Percentiles rank a stretch among this genome's conserved stretches.
phyloP scores from a whole-genome alignment of 1,139 yeast genomes.

The Kodamaea fungicola region DNA sequence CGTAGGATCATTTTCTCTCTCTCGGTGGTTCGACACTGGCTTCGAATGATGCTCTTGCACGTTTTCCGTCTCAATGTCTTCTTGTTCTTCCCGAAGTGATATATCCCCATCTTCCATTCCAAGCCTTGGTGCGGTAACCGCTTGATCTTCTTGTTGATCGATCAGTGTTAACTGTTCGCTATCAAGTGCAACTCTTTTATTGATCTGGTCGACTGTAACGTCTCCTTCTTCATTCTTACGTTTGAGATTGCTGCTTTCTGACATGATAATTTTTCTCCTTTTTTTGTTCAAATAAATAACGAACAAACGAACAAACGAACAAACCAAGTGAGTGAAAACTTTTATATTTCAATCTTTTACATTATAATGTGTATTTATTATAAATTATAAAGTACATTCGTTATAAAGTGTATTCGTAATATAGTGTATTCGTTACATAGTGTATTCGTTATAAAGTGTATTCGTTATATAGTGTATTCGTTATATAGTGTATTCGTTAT shows the following conservation, averaged over 20 bases:
- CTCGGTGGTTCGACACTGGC: conserved; percentile 30
- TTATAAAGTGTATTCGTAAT: too few species aligned
- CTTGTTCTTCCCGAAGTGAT: conserved; percentile 1
- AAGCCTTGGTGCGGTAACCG: conserved; percentile 41
- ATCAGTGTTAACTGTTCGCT: conserved; percentile 40
- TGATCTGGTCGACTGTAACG: conserved; percentile 29
- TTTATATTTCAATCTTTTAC: too few species aligned
- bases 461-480: too few species aligned
- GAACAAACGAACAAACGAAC: background rate
- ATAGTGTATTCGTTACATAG: too few species aligned
- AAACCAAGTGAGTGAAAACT: too few species aligned
- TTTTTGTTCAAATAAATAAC: too few species aligned
- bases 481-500: too few species aligned
- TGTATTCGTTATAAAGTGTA: too few species aligned
- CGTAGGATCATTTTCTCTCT: conserved; percentile 50
- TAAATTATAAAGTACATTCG: too few species aligned
- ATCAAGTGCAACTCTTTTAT: conserved; percentile 71
- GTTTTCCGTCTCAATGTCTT: background rate
- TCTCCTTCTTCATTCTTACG: conserved; percentile 65
- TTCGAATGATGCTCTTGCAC: conserved; percentile 8
- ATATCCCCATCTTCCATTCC: conserved; percentile 8
- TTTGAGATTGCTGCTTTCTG: conserved; percentile 46
- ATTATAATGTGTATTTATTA: too few species aligned
- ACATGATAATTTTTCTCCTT: conserved; percentile 9
- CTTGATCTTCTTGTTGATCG: conserved; percentile 36